phyloP scores from a whole-genome alignment of 345 rosid species.

The Eucalyptus sp. region DNA sequence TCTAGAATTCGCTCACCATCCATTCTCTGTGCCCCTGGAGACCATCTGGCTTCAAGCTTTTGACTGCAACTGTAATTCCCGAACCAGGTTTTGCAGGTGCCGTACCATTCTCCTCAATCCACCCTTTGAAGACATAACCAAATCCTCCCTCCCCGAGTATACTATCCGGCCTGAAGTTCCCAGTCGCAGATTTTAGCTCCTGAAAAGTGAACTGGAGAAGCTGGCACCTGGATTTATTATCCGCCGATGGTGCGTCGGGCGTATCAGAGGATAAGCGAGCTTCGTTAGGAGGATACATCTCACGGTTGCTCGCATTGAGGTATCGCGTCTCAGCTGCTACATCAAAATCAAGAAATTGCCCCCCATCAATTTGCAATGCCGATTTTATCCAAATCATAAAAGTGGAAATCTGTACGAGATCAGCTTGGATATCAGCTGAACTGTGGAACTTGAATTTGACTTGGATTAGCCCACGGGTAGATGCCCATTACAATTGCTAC shows the following conservation, averaged over 20 bases:
- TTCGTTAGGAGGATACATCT: constrained; percentile 43
- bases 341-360: background rate
- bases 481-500: background rate
- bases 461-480: background rate
- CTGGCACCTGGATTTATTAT: constrained; percentile 29
- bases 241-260: constrained; percentile 16
- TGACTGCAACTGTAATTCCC: constrained; percentile 75
- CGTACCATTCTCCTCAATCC: constrained; percentile 82
- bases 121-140: constrained; percentile 75
- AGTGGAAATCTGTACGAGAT: background rate
- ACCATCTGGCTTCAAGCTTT: constrained; percentile 83
- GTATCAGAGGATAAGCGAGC: constrained; percentile 36
- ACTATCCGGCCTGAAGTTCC: constrained; percentile 79
- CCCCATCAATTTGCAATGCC: background rate
- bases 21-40: constrained; percentile 89
- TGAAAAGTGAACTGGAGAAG: constrained; percentile 56
- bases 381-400: background rate
- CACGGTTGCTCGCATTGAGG: constrained; percentile 71
- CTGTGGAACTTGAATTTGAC: background rate
- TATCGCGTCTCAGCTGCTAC: constrained; percentile 63
- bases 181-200: constrained; percentile 72
- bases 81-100: constrained; percentile 78
- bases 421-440: background rate
- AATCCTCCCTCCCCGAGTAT: constrained; percentile 88
- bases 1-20: constrained; percentile 50